phyloP scores from a whole-genome alignment of 2,329 filamentous ascomycete species.

The Colletotrichum karsti region DNA sequence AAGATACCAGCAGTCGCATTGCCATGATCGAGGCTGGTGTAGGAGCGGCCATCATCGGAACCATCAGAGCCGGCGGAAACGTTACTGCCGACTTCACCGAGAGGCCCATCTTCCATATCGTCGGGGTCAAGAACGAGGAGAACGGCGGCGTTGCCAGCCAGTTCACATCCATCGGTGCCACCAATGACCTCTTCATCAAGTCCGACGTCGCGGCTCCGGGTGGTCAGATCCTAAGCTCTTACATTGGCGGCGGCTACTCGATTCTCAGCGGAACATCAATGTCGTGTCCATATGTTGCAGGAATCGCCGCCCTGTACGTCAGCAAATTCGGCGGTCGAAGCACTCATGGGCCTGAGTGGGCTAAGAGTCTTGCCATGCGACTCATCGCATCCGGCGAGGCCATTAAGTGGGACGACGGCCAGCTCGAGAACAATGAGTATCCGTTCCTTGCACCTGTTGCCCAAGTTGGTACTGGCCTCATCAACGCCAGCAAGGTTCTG shows the following conservation, averaged over 20 bases:
- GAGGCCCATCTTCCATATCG: conserved; percentile 21
- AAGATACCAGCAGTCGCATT: conserved; percentile 5
- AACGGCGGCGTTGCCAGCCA: conserved; percentile 41
- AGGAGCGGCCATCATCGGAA: conserved; percentile 30
- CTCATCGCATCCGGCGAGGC: conserved; percentile 39
- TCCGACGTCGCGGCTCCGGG: conserved; percentile 48
- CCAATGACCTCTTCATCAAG: conserved; percentile 47
- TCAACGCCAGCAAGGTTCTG: conserved; percentile 51
- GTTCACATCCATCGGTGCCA: conserved; percentile 49
- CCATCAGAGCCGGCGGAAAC: conserved; percentile 27
- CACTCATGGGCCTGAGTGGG: conserved; percentile 36
- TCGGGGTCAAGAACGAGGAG: conserved; percentile 31
- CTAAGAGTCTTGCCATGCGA: conserved; percentile 41
- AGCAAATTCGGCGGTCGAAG: conserved; percentile 49
- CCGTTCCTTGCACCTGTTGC: conserved; percentile 40
- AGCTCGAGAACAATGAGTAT: conserved; percentile 21
- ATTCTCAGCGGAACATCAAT: conserved; percentile 56
- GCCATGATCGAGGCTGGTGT: conserved; percentile 27
- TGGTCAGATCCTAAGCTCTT: conserved; percentile 52
- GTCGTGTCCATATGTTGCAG: conserved; percentile 53
- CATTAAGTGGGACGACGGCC: conserved; percentile 36
- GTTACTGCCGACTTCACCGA: conserved; percentile 31
- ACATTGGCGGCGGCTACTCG: conserved; percentile 41
- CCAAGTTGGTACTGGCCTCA: conserved; percentile 49
- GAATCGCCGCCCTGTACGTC: conserved; percentile 42